A percentile compares a stretch with the other conserved stretches of the same genome.
Conservation (phyloP, 768 basidiomycete genomes). For the Rhizopogon vinicolor region DNA sequence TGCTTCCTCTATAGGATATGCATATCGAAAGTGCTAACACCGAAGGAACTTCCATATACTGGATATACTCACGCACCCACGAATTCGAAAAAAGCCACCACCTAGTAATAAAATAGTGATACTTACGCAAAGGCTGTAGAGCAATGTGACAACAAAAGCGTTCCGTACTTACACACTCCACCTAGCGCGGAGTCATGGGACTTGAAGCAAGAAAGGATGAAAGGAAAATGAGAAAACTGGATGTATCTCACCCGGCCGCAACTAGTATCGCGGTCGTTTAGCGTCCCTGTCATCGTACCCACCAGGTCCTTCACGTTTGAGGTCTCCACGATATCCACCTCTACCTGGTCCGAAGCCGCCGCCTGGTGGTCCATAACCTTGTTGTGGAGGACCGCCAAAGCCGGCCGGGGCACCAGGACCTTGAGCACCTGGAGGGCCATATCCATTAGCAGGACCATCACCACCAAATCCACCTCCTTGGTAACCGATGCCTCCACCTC, state of each 20-base stretch:
- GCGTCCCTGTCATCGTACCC: slow-evolving; percentile 79
- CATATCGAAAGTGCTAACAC: not conserved
- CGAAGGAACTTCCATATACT: not conserved
- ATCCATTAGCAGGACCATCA: slow-evolving; percentile 50
- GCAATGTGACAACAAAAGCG: slow-evolving; percentile 19
- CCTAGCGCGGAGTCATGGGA: slow-evolving; percentile 21
- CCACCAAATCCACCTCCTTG: slow-evolving; percentile 57
- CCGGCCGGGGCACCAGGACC: slow-evolving; percentile 38
- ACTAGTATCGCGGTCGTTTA: slow-evolving; percentile 79
- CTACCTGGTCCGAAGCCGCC: slow-evolving; percentile 41
- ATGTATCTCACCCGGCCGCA: slow-evolving; percentile 31
- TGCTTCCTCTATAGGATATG: not conserved
- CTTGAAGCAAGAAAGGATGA: slow-evolving; percentile 21
- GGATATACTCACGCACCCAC: slow-evolving; percentile 1
- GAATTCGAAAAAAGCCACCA: slow-evolving; percentile 2
- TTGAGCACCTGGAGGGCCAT: slow-evolving; percentile 42
- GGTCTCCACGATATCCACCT: slow-evolving; percentile 63
- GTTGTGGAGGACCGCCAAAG: slow-evolving; percentile 31
- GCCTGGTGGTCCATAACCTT: slow-evolving; percentile 41
- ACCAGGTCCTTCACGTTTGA: slow-evolving; percentile 72
- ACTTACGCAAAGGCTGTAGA: slow-evolving; percentile 28
- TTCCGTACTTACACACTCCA: slow-evolving; percentile 30
- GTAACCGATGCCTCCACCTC: slow-evolving; percentile 71
- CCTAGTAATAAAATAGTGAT: slow-evolving; percentile 29
- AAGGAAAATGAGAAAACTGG: slow-evolving; percentile 20